phyloP scores from a whole-genome alignment of 2,329 filamentous ascomycete genomes.

The Spiromastix sp. region DNA sequence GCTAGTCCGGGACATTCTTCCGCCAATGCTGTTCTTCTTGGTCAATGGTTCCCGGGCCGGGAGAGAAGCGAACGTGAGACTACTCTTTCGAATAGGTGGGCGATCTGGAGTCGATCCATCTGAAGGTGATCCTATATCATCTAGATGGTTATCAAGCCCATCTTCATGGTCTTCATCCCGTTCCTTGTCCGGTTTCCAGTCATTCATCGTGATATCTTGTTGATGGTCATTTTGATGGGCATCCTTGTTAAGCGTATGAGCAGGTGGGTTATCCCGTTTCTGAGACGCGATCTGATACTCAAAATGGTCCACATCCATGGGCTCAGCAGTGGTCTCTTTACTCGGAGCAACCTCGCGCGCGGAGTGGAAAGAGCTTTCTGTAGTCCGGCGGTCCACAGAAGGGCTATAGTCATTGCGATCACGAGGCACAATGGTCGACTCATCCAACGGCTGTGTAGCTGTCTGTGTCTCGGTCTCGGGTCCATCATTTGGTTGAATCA shows the following conservation, averaged over 20 bases:
- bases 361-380: conserved; percentile 38
- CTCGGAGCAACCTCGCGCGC: conserved; percentile 29
- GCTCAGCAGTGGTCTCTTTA: conserved; percentile 28
- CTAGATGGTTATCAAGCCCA: conserved; percentile 26
- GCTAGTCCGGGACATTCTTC: conserved; percentile 62
- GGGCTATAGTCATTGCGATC: conserved; percentile 14
- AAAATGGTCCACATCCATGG: conserved; percentile 22
- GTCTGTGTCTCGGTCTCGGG: conserved; percentile 4
- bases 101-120: conserved; percentile 41
- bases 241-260: background rate
- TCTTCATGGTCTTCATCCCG: conserved; percentile 17
- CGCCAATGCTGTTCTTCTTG: conserved; percentile 70
- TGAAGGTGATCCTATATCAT: conserved; percentile 39
- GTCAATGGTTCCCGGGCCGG: conserved; percentile 82
- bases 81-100: conserved; percentile 79
- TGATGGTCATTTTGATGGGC: background rate
- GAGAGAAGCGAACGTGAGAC: conserved; percentile 84
- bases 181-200: conserved; percentile 11
- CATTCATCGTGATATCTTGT: conserved; percentile 7
- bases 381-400: conserved; percentile 26
- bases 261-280: background rate
- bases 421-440: conserved; percentile 14
- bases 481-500: conserved; percentile 10
- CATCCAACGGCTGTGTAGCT: conserved; percentile 25
- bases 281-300: conserved; percentile 5